Percentiles rank a stretch among this genome's conserved stretches.
These are phyloP conservation scores for Cordyceps javanica DNA, from an alignment of 2,329 filamentous ascomycete species.

Conservation along the genomic window DNA sequence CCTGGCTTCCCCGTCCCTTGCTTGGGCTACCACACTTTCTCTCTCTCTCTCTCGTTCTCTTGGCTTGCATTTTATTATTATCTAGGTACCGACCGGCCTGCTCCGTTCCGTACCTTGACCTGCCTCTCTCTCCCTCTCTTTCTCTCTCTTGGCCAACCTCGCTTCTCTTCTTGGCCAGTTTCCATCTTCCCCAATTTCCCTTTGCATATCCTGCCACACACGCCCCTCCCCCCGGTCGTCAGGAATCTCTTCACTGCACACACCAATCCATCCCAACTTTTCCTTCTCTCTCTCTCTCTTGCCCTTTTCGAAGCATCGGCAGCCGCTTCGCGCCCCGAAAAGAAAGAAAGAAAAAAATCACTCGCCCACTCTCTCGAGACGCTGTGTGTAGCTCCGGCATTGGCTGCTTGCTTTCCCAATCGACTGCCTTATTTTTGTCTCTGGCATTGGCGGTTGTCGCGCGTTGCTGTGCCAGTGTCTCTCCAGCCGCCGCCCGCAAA, in stretches of 20 bases:
- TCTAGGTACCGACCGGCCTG: too few relatives aligned
- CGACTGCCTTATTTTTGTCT: not conserved
- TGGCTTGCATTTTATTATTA: not conserved
- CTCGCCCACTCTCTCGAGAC: not conserved
- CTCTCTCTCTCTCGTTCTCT: not conserved
- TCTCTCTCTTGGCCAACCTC: not conserved
- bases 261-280: not conserved
- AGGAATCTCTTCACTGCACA: slow-evolving; percentile 9
- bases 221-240: slow-evolving; percentile 8
- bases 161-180: not conserved
- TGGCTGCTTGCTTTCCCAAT: not conserved
- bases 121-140: not conserved
- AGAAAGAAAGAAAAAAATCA: too few relatives aligned
- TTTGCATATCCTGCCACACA: slow-evolving; percentile 2
- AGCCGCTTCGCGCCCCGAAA: too few relatives aligned
- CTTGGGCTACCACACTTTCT: too few relatives aligned
- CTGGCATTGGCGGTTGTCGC: not conserved
- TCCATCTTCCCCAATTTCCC: not conserved
- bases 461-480: slow-evolving; percentile 4
- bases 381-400: not conserved
- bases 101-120: too few relatives aligned
- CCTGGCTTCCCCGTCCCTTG: not conserved
- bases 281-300: slow-evolving; percentile 1
- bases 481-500: not conserved
- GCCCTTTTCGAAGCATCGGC: not conserved